phyloP scores from a whole-genome alignment of 169 alveolate genomes.

The Ichthyophthirius multifiliis region DNA sequence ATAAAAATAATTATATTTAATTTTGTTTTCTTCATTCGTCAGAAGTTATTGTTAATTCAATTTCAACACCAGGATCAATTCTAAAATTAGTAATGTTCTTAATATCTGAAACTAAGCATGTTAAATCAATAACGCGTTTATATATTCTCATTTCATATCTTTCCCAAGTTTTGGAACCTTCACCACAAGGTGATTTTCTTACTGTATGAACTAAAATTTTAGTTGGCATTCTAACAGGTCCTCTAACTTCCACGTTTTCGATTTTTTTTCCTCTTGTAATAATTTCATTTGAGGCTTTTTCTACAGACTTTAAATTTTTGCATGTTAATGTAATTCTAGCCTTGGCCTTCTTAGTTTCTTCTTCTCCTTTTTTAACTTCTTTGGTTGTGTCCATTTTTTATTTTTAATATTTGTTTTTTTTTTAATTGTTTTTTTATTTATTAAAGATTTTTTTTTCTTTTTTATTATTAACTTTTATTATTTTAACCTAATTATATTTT shows the following conservation, averaged over 20 bases:
- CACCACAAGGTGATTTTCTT: constrained; percentile 75
- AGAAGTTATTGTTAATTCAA: constrained; percentile 45
- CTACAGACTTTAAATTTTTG: constrained; percentile 49
- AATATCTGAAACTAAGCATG: constrained; percentile 60
- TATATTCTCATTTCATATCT: constrained; percentile 72
- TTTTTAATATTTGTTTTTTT: constrained; percentile 6
- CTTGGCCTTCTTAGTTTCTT: constrained; percentile 42
- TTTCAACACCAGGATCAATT: constrained; percentile 67
- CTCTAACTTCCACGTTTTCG: constrained; percentile 49
- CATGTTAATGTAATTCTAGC: constrained; percentile 50
- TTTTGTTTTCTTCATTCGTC: too few relatives aligned
- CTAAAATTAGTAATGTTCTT: constrained; percentile 63
- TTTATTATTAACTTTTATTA: not conserved
- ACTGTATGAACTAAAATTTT: constrained; percentile 55
- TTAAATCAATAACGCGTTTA: constrained; percentile 66
- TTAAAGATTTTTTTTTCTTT: not conserved
- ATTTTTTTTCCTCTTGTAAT: constrained; percentile 35
- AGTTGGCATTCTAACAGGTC: constrained; percentile 77
- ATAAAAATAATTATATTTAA: too few relatives aligned
- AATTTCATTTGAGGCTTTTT: constrained; percentile 50
- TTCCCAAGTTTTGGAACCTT: constrained; percentile 81
- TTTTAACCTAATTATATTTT: too few relatives aligned
- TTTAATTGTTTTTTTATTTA: not conserved
- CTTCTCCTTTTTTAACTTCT: constrained; percentile 55
- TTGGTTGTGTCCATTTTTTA: constrained; percentile 41